A percentile compares a stretch with the other conserved stretches of the same genome.
Conservation (phyloP, 768 basidiomycete species). For the Mycena chlorophos region DNA sequence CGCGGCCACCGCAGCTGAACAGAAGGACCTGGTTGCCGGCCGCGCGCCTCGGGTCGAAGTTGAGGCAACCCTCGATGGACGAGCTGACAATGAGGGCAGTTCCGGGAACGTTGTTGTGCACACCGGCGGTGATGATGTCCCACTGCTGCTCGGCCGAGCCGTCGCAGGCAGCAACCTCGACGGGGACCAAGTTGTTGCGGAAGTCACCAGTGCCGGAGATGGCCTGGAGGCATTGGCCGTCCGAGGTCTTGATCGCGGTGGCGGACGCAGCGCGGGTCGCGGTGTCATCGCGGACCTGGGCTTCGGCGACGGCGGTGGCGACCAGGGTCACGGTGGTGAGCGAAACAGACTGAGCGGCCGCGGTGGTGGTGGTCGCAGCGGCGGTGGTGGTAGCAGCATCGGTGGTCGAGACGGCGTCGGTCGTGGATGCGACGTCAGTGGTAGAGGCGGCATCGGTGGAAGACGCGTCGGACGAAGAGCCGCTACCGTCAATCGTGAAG, state of each 20-base stretch:
- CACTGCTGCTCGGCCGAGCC: slow-evolving; percentile 21
- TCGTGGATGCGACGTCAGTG: neutral
- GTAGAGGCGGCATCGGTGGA: neutral
- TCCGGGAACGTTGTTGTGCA: slow-evolving; percentile 20
- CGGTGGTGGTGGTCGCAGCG: slow-evolving; percentile 4
- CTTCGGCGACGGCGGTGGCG: slow-evolving; percentile 19
- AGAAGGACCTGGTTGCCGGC: slow-evolving; percentile 23
- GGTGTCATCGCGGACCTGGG: slow-evolving; percentile 22
- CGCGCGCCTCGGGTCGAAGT: slow-evolving; percentile 25
- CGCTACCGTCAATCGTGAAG: slow-evolving; percentile 14
- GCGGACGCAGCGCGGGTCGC: slow-evolving; percentile 22
- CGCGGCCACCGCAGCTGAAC: slow-evolving; percentile 16
- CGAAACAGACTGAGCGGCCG: slow-evolving; percentile 1
- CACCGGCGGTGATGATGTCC: slow-evolving; percentile 24
- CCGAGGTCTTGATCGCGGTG: slow-evolving; percentile 12
- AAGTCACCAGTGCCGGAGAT: slow-evolving; percentile 22
- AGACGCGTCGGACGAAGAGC: neutral
- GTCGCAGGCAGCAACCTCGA: slow-evolving; percentile 16
- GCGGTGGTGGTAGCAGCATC: slow-evolving; percentile 4
- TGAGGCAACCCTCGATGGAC: slow-evolving; percentile 24
- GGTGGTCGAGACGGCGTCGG: slow-evolving; percentile 2
- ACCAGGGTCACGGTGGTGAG: slow-evolving; percentile 8
- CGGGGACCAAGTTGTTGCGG: slow-evolving; percentile 25
- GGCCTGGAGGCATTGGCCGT: slow-evolving; percentile 22
- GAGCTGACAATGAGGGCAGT: slow-evolving; percentile 24